These are phyloP conservation scores for Coffea humblotiana DNA, from an alignment of 305 asterid species.

Conservation along the genomic window DNA sequence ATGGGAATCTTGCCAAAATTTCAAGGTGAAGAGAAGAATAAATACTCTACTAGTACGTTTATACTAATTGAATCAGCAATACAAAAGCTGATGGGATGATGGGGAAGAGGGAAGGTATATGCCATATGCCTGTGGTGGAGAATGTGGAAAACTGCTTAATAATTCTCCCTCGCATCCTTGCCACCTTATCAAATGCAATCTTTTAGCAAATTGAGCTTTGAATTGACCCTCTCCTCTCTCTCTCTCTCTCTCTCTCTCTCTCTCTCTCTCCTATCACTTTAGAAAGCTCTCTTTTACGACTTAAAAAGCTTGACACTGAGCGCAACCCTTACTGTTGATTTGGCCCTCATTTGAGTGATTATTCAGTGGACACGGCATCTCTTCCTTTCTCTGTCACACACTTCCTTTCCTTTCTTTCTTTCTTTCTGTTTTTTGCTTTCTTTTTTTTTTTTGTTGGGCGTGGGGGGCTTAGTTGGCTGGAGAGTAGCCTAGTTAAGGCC, in stretches of 20 bases:
- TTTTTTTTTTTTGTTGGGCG: not conserved
- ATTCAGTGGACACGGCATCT: slow-evolving; percentile 44
- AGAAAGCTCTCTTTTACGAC: slow-evolving; percentile 30
- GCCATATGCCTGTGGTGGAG: not conserved
- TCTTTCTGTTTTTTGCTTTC: no score
- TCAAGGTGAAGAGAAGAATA: not conserved
- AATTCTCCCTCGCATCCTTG: not conserved
- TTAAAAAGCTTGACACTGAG: slow-evolving; percentile 38
- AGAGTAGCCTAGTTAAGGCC: no score
- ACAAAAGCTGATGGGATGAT: not conserved
- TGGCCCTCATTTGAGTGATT: slow-evolving; percentile 22
- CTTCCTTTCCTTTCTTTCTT: not conserved
- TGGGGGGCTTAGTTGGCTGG: no score
- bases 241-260: slow-evolving; percentile 5
- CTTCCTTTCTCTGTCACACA: not conserved
- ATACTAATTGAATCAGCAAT: no score
- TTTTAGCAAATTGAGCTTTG: slow-evolving; percentile 16
- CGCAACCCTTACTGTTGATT: not conserved
- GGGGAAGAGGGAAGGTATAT: not conserved
- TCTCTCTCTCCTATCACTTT: not conserved
- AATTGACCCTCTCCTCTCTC: slow-evolving; percentile 17
- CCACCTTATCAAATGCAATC: slow-evolving; percentile 29
- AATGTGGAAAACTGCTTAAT: not conserved
- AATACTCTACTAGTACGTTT: no score
- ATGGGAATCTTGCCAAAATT: not conserved